These are phyloP conservation scores for Ceratobasidium sp. DNA, from an alignment of 1,284 basidiomycete genomes.

Conservation along the genomic window DNA sequence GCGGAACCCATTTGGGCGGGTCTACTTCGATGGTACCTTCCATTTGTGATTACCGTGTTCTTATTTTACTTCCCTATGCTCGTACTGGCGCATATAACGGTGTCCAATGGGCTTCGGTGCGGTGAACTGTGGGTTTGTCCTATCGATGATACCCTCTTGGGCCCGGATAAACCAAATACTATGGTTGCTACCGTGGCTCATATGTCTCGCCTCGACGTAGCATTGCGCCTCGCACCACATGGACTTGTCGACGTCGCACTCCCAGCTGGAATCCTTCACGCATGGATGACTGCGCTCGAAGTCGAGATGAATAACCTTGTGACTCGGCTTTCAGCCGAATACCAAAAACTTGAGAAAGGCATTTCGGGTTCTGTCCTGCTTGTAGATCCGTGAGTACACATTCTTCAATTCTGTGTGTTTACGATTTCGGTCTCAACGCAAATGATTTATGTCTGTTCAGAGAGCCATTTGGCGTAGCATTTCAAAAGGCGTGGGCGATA, in stretches of 20 bases:
- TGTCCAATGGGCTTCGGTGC: background rate
- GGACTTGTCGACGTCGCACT: slow-evolving; percentile 14
- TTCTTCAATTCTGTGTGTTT: background rate
- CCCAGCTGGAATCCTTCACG: slow-evolving; percentile 15
- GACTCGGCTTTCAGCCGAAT: slow-evolving; percentile 13
- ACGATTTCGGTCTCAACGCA: background rate
- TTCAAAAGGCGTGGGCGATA: background rate
- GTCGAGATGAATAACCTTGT: slow-evolving; percentile 18
- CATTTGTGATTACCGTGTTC: background rate
- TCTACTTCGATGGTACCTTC: slow-evolving; percentile 23
- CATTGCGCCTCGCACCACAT: background rate
- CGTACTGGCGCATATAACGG: background rate
- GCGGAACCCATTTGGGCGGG: slow-evolving; percentile 25
- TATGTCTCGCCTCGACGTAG: background rate
- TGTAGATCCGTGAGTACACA: background rate
- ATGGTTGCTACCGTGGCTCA: background rate
- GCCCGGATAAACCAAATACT: background rate
- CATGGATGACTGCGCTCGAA: slow-evolving; percentile 26
- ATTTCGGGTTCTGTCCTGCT: slow-evolving; percentile 1
- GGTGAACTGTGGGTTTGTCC: background rate
- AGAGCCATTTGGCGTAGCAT: slow-evolving; percentile 13
- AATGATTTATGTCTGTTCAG: background rate
- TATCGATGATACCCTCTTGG: background rate
- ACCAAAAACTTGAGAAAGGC: background rate
- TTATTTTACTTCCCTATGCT: background rate